These are phyloP conservation scores for Tolypocladium cylindrosporum DNA, from an alignment of 2,329 filamentous ascomycete species.

Conservation along the genomic window DNA sequence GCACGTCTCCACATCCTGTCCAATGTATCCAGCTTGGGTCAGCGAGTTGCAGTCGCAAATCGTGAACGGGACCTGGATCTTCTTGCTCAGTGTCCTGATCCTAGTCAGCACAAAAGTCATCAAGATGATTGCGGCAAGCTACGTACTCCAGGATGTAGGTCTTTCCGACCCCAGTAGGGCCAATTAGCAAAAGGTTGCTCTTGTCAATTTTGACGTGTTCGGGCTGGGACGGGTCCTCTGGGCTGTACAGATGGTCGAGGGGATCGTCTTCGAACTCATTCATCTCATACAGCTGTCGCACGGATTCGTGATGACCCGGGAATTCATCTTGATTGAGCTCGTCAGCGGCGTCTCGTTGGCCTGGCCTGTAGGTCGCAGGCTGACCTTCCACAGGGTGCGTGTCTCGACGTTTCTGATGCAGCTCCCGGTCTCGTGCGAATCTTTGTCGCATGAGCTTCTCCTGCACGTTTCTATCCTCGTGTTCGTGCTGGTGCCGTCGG, in stretches of 20 bases:
- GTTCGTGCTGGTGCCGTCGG: conserved; percentile 67
- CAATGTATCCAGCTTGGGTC: conserved; percentile 94
- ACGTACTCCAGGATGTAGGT: conserved; percentile 75
- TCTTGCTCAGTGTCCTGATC: conserved; percentile 74
- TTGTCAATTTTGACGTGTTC: conserved; percentile 74
- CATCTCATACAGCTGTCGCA: conserved; percentile 29
- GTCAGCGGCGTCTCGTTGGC: conserved; percentile 12
- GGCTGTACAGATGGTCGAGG: conserved; percentile 34
- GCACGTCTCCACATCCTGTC: conserved; percentile 93
- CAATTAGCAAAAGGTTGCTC: conserved; percentile 84
- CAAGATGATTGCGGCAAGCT: not conserved
- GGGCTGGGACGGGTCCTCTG: conserved; percentile 33
- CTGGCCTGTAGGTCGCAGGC: conserved; percentile 10
- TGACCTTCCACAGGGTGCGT: conserved; percentile 72
- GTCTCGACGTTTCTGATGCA: conserved; percentile 43
- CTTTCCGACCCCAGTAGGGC: conserved; percentile 91
- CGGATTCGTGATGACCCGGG: conserved; percentile 39
- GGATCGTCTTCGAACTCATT: conserved; percentile 18
- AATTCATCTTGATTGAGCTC: conserved; percentile 40
- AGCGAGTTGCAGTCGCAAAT: conserved; percentile 95
- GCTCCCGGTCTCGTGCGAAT: conserved; percentile 56
- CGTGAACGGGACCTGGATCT: conserved; percentile 89
- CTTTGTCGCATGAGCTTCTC: conserved; percentile 64
- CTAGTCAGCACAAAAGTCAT: conserved; percentile 10
- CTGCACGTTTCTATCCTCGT: conserved; percentile 42